Percentiles rank a stretch among this genome's conserved stretches.
These are phyloP conservation scores for Dactylella cylindrospora DNA, from an alignment of 2,329 filamentous ascomycete species.

Conservation along the genomic window DNA sequence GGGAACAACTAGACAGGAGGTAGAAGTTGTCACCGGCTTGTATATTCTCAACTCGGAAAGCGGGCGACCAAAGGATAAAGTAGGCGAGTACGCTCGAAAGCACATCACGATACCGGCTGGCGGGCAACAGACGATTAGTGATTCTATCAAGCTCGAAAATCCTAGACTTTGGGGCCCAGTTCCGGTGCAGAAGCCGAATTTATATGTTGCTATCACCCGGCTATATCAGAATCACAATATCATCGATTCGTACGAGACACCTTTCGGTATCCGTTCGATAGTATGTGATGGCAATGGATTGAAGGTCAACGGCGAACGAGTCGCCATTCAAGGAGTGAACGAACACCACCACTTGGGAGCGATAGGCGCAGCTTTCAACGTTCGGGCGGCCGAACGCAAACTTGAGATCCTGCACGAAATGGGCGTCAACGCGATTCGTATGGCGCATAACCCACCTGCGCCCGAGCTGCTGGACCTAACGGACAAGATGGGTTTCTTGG, in stretches of 20 bases:
- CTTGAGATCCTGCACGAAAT: conserved; percentile 58
- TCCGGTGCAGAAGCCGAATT: conserved; percentile 55
- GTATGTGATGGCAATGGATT: conserved; percentile 55
- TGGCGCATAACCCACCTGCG: conserved; percentile 60
- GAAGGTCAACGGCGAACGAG: conserved; percentile 55
- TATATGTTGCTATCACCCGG: conserved; percentile 57
- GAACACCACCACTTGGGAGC: conserved; percentile 60
- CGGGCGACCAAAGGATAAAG: conserved; percentile 48
- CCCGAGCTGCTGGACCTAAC: conserved; percentile 58
- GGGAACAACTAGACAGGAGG: conserved; percentile 48
- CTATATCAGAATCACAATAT: conserved; percentile 48
- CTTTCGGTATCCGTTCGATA: conserved; percentile 58
- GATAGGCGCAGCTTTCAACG: conserved; percentile 58
- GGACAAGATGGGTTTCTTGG: conserved; percentile 58
- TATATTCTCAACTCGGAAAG: conserved; percentile 52
- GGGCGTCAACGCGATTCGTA: conserved; percentile 58
- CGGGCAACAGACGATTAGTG: conserved; percentile 51
- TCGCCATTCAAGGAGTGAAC: conserved; percentile 57
- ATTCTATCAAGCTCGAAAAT: conserved; percentile 51
- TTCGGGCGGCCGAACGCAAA: conserved; percentile 57
- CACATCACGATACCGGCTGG: conserved; percentile 50
- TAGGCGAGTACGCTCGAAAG: conserved; percentile 52
- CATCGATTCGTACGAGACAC: conserved; percentile 57
- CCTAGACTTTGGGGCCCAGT: conserved; percentile 58
- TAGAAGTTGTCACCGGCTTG: conserved; percentile 55